Conservation (phyloP, 352 stramenopile genomes). For the Globisporangium paroecandrum region DNA sequence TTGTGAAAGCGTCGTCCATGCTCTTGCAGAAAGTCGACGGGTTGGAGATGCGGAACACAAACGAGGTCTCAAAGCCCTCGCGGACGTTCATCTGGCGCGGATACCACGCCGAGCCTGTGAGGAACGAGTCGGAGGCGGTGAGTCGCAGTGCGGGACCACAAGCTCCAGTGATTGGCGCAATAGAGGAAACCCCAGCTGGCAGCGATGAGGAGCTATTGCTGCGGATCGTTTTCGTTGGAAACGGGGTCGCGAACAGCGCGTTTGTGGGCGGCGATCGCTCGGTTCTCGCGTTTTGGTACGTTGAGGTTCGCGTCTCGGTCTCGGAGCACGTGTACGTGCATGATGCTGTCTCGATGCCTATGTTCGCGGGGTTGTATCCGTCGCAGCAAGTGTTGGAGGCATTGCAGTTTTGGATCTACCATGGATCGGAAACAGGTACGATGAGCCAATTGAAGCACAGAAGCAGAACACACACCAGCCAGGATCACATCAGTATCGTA, state of each 20-base stretch:
- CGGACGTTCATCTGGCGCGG: conserved; percentile 81
- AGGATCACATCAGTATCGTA: conserved; percentile 18
- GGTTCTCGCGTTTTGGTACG: conserved; percentile 36
- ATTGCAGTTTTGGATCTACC: conserved; percentile 90
- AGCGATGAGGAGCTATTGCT: conserved; percentile 15
- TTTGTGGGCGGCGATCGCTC: conserved; percentile 44
- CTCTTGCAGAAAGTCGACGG: conserved; percentile 78
- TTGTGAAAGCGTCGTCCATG: conserved; percentile 87
- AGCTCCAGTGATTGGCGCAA: conserved; percentile 29
- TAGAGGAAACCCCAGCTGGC: conserved; percentile 12
- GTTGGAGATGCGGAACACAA: conserved; percentile 81
- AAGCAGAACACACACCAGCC: not conserved
- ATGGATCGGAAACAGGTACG: not conserved
- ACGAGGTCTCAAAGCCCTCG: conserved; percentile 90
- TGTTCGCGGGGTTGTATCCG: conserved; percentile 23
- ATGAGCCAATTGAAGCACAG: not conserved
- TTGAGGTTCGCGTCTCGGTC: conserved; percentile 33
- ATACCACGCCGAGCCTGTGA: conserved; percentile 90
- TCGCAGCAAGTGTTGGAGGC: conserved; percentile 84
- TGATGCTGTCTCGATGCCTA: conserved; percentile 15
- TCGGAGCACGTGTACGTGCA: conserved; percentile 45
- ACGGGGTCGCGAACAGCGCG: conserved; percentile 30
- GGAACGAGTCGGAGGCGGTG: conserved; percentile 66
- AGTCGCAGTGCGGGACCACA: conserved; percentile 81
- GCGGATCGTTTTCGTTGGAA: conserved; percentile 44